Conservation (phyloP, 768 basidiomycete species). For the Boletus eberwhitei region DNA sequence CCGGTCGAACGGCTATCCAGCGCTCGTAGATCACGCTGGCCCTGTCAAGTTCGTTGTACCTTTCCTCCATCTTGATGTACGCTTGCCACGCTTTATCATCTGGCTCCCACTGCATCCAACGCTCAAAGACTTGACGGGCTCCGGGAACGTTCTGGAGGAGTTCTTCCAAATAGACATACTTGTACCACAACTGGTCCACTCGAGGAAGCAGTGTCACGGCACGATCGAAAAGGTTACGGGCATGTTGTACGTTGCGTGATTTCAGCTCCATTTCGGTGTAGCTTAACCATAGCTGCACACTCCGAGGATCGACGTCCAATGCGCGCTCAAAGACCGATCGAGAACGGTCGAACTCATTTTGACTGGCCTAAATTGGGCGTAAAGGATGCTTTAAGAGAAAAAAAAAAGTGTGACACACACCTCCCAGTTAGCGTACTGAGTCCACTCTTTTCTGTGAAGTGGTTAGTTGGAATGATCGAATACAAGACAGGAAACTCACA, state of each 20-base stretch:
- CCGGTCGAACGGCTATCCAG: slow-evolving; percentile 74
- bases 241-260: slow-evolving; percentile 94
- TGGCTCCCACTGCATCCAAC: slow-evolving; percentile 99
- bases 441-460: slow-evolving; percentile 71
- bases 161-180: slow-evolving; percentile 98
- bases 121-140: slow-evolving; percentile 95
- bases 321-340: slow-evolving; percentile 96
- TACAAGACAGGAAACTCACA: slow-evolving; percentile 43
- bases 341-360: slow-evolving; percentile 94
- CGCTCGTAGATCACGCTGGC: slow-evolving; percentile 92
- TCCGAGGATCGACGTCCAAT: slow-evolving; percentile 89
- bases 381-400: neutral
- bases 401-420: slow-evolving; percentile 33
- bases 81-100: slow-evolving; percentile 99
- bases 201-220: slow-evolving; percentile 95
- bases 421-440: slow-evolving; percentile 86
- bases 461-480: neutral
- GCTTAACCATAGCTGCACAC: slow-evolving; percentile 87
- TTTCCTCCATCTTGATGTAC: slow-evolving; percentile 97
- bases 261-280: slow-evolving; percentile 99
- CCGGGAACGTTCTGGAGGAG: slow-evolving; percentile 94
- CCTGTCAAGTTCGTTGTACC: slow-evolving; percentile 88
- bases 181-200: slow-evolving; percentile 98
- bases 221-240: slow-evolving; percentile 95
- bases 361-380: slow-evolving; percentile 61